Percentiles rank a stretch among this genome's conserved stretches.
Evolutionary conservation across 768 basidiomycete genomes (phyloP).

Genomic region (Suillus subalutaceus): DNA sequence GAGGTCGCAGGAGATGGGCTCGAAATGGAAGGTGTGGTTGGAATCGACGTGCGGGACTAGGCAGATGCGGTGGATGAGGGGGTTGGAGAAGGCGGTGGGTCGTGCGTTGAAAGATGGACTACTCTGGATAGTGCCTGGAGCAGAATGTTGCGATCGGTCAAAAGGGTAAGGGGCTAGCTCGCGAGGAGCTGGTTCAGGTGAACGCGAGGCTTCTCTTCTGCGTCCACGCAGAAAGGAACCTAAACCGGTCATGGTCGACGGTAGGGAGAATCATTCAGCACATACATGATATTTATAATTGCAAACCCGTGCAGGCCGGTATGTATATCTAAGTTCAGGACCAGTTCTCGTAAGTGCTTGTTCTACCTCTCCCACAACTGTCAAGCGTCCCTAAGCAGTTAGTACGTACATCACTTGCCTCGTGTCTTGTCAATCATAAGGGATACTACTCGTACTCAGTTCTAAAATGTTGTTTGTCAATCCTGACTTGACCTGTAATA

Average conservation of each 20-base stretch:
- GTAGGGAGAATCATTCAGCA: not conserved
- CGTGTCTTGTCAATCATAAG: no score
- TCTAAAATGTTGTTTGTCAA: no score
- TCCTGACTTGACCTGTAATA: no score
- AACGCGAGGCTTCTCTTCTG: not conserved
- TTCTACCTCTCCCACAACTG: no score
- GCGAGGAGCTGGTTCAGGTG: not conserved
- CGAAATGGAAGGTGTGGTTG: constrained; percentile 86
- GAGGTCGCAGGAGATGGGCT: constrained; percentile 88
- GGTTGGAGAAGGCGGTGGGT: not conserved
- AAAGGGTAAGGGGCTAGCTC: not conserved
- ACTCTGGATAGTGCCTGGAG: not conserved
- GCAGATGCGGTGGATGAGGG: constrained; percentile 72
- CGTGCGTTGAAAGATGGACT: not conserved
- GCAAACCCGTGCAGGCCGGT: no score
- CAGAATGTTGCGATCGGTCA: not conserved
- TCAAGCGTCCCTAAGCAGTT: no score
- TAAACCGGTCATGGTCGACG: not conserved
- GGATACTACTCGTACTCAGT: no score
- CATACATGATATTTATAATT: not conserved
- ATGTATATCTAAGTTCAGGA: no score
- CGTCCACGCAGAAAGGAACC: not conserved
- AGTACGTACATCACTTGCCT: no score
- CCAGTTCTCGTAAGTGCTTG: no score
- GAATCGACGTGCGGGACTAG: constrained; percentile 96